Percentiles rank a stretch among this genome's conserved stretches.
Evolutionary conservation across 106 monocot genomes (phyloP).

Genomic region (Chionographis japonica): DNA sequence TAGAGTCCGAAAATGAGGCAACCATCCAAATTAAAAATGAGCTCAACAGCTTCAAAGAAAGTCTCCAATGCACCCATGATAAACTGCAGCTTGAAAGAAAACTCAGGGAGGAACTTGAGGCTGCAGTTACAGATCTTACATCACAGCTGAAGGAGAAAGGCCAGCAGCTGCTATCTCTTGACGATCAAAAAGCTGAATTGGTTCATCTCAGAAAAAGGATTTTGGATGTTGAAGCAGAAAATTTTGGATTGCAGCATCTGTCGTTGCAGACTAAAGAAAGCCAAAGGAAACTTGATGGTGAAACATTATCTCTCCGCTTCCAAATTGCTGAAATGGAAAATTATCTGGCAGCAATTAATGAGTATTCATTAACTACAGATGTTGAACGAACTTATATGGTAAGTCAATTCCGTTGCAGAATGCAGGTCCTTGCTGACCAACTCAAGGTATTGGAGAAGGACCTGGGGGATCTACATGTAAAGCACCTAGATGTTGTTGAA

Average conservation of each 20-base stretch:
- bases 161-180: constrained; percentile 34
- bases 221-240: constrained; percentile 50
- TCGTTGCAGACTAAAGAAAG: constrained; percentile 32
- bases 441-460: constrained; percentile 15
- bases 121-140: constrained; percentile 42
- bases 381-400: constrained; percentile 50
- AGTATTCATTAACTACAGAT: constrained; percentile 41
- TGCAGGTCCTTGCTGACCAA: constrained; percentile 24
- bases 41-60: constrained; percentile 39
- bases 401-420: constrained; percentile 27
- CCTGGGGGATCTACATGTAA: constrained; percentile 32
- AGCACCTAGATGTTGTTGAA: constrained; percentile 18
- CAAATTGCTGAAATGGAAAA: constrained; percentile 41
- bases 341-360: constrained; percentile 26
- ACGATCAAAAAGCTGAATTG: constrained; percentile 55
- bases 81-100: constrained; percentile 34
- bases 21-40: constrained; percentile 51
- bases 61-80: constrained; percentile 21
- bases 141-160: constrained; percentile 48
- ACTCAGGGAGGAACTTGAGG: constrained; percentile 41
- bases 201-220: constrained; percentile 33
- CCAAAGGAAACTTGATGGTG: constrained; percentile 19
- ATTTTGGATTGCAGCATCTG: constrained; percentile 33
- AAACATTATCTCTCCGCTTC: constrained; percentile 24
- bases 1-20: constrained; percentile 28